These are phyloP conservation scores for Aspergillus campestris DNA, from an alignment of 495 filamentous ascomycete species.

Conservation along the genomic window DNA sequence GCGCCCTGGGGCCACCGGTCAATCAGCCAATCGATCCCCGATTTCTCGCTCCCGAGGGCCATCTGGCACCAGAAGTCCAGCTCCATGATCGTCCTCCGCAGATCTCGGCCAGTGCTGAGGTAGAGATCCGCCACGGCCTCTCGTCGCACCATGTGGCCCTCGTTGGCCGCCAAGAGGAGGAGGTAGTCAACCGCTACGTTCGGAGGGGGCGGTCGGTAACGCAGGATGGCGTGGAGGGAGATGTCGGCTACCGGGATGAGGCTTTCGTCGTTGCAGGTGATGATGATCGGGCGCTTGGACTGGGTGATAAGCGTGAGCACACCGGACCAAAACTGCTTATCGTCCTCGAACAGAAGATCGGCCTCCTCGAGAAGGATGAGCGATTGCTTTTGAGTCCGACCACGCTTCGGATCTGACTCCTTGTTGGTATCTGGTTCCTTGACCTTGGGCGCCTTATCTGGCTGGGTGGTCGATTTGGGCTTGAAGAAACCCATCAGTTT, in stretches of 20 bases:
- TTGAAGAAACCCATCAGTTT: constrained; percentile 81
- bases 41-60: constrained; percentile 79
- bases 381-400: constrained; percentile 76
- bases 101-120: constrained; percentile 53
- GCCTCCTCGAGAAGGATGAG: constrained; percentile 92
- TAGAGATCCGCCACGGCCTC: constrained; percentile 63
- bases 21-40: constrained; percentile 85
- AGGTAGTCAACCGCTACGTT: constrained; percentile 72
- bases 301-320: constrained; percentile 66
- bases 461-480: constrained; percentile 20
- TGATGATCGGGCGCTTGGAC: constrained; percentile 83
- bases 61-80: constrained; percentile 97
- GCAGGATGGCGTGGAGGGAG: constrained; percentile 74
- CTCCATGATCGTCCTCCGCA: constrained; percentile 77
- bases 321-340: constrained; percentile 88
- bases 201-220: constrained; percentile 60
- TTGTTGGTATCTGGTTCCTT: constrained; percentile 10
- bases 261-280: constrained; percentile 89
- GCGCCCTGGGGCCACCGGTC: constrained; percentile 59
- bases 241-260: constrained; percentile 62
- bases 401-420: constrained; percentile 27
- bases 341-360: constrained; percentile 88
- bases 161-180: constrained; percentile 74
- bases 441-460: constrained; percentile 14
- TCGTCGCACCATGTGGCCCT: constrained; percentile 75